Percentiles rank a stretch among this genome's conserved stretches.
Conservation (phyloP, 2,329 filamentous ascomycete genomes). For the Bipolaris cookei region DNA sequence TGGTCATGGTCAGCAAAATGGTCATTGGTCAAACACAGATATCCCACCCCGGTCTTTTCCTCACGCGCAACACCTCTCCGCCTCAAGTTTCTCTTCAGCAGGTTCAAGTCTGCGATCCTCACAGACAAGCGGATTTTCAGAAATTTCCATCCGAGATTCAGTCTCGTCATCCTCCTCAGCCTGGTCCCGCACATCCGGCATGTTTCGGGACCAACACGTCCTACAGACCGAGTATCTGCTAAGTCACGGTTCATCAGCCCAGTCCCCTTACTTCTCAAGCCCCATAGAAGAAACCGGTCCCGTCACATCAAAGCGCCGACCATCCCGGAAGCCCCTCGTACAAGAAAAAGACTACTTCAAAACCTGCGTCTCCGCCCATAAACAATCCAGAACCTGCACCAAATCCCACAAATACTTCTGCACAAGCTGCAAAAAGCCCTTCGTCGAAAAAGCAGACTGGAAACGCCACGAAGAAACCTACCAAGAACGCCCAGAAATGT, state of each 20-base stretch:
- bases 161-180: constrained; percentile 32
- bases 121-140: constrained; percentile 27
- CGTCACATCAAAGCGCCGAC: constrained; percentile 7
- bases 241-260: constrained; percentile 7
- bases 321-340: constrained; percentile 12
- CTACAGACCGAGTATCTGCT: constrained; percentile 19
- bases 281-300: constrained; percentile 8
- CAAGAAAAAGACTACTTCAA: constrained; percentile 34
- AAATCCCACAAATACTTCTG: constrained; percentile 45
- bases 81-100: constrained; percentile 29
- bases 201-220: constrained; percentile 19
- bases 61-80: constrained; percentile 25
- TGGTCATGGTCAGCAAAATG: constrained; percentile 9
- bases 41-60: constrained; percentile 9
- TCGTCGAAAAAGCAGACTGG: constrained; percentile 71
- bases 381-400: constrained; percentile 27
- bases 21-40: constrained; percentile 14
- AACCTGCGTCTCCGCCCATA: constrained; percentile 38
- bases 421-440: constrained; percentile 62
- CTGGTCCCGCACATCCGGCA: constrained; percentile 27
- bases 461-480: constrained; percentile 71
- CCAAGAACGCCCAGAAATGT: constrained; percentile 69
- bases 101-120: constrained; percentile 27
- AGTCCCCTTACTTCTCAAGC: constrained; percentile 4
- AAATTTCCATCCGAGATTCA: constrained; percentile 26